These are phyloP conservation scores for Claviceps fusiformis DNA, from an alignment of 2,329 filamentous ascomycete genomes.

Conservation along the genomic window DNA sequence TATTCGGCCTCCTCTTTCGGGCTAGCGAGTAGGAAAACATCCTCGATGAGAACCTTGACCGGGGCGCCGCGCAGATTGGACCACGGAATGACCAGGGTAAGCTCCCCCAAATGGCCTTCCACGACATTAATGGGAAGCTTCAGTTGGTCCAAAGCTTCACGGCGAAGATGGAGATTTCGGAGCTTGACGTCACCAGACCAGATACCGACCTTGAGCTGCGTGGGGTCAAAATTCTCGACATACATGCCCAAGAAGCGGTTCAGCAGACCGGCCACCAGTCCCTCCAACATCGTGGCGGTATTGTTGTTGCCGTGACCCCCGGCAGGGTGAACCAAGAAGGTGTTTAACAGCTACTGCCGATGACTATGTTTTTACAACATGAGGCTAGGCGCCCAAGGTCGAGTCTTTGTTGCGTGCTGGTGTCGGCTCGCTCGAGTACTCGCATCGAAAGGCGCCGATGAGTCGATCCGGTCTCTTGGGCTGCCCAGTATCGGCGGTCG, in stretches of 20 bases:
- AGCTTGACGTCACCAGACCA: slow-evolving; percentile 98
- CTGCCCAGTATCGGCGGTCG: not conserved
- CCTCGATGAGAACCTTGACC: slow-evolving; percentile 87
- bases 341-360: slow-evolving; percentile 1
- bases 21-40: slow-evolving; percentile 89
- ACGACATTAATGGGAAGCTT: slow-evolving; percentile 93
- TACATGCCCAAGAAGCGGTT: slow-evolving; percentile 99
- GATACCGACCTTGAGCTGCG: slow-evolving; percentile 95
- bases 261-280: slow-evolving; percentile 87
- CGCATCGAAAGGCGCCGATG: not conserved
- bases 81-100: slow-evolving; percentile 92
- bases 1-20: slow-evolving; percentile 93
- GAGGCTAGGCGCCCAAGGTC: slow-evolving; percentile 1
- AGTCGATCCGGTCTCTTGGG: not conserved
- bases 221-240: slow-evolving; percentile 97
- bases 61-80: slow-evolving; percentile 91
- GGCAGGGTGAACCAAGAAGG: slow-evolving; percentile 37
- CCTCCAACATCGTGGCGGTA: slow-evolving; percentile 74
- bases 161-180: slow-evolving; percentile 77
- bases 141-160: slow-evolving; percentile 92
- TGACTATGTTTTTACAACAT: slow-evolving; percentile 10
- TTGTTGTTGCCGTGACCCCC: slow-evolving; percentile 55
- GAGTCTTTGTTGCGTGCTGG: not conserved
- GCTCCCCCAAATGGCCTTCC: slow-evolving; percentile 81
- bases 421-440: not conserved